Base-by-base conservation (phyloP, 768 basidiomycete genomes). In the Boletus pseudo-olivaceus region DNA sequence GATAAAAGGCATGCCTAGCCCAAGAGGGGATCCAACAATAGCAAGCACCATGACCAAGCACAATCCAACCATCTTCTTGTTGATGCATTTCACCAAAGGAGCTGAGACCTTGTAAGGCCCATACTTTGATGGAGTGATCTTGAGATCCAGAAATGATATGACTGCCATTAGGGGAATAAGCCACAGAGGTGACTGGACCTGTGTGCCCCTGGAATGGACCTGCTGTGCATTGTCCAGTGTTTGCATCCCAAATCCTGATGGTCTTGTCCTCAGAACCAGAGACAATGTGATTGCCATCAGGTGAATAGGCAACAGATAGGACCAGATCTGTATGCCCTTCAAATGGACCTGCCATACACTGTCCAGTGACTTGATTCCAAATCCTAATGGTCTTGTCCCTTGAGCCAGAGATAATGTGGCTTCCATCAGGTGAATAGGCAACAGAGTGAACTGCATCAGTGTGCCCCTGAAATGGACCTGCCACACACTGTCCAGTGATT, bases 371-470 rank as follows among this genome's bases (percentile, higher is more conserved):
- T 34, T 45, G 12, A 46, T 60, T 29, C 66, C 66, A 67, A 12
- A 67, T 8, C 41, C 61, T 64, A 10, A 71, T 39, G 0, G 60
- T 65, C 37, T 51, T 59, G 50, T 72, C 67, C 6, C 30, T 1
- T 7, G 66, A 67, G 10, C 65, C 65, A 50, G 68, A 67, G 32
- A 57, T 60, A 35, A 73, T 47, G 2, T 51, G 40, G 27, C 17
- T 57, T 0, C 59, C 53, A 58, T 62, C 44, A 33, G 60, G 64
- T 42, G 70, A 72, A 32, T 63, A 57, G 4, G 56, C 59, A 47
- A 67, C 42, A 42, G 62, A 58, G 3, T 45, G 47, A 2, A 69
- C 53, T 47, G 37, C 48, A 49, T 45, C 43, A 37, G 55, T 58
- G 17, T 72, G 62, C 14, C 49, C 62, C 11, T 58, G 20, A 26